Evolutionary conservation across 371 early-diverging fungal species (phyloP), one percentile per base, ranked within the genome.

Genomic region (Syncephalastrum sp.): DNA sequence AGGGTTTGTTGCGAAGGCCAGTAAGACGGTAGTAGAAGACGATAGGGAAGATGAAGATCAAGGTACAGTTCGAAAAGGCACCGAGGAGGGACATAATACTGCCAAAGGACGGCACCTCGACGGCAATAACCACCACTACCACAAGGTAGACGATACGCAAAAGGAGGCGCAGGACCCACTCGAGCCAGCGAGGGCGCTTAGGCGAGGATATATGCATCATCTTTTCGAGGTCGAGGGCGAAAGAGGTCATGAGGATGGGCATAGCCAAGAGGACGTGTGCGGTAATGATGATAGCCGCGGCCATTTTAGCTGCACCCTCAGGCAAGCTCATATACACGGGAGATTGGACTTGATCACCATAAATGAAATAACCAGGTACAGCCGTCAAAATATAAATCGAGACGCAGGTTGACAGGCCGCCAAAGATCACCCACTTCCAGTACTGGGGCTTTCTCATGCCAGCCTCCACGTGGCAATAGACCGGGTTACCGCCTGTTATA

Each of bases 251-350:
- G 52, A 92, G 72, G 21, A 94, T 81, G 6, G 94, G 95, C 42
- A 88, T 83, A 17, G 94, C 92, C 24, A 93, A 69, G 13, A 93
- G 62, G 21, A 93, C 88, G 57, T 94, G 94, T 16, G 86, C 76
- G 0, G 92, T 91, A 57, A 93, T 88, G 58, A 92, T 82, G 44
- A 87, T 80, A 50, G 86, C 82, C 5, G 92, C 82, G 15, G 83
- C 78, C 3, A 79, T 72, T n/a, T 87, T 81, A 6, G 85, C 64
- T 14, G 78, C 64, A 5, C 87, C 88, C 3, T 71, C 56, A 14
- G 90, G 89, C 15, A 94, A 64, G 56, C 81, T 89, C 48, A 77
- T 61, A 57, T 91, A 85, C 25, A 94, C 84, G 12, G 95, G 94
- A 1, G 92, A 91, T 56, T 67, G 29, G 23, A 86, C 84, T 14